Base-by-base conservation (phyloP, 805 yeast species). In the Candida pseudoglaebosa region DNA sequence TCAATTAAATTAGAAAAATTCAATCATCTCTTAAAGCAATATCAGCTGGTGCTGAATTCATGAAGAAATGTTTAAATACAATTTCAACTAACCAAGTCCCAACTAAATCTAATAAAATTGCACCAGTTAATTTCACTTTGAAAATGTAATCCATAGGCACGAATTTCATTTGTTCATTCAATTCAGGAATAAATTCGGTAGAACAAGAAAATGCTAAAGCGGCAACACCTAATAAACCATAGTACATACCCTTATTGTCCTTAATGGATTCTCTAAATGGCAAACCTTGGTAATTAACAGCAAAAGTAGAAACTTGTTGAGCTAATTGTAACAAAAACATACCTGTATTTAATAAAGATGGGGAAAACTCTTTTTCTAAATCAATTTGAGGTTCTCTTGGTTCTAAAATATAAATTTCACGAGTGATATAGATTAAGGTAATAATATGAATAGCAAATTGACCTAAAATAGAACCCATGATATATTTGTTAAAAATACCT, bases 281-380 rank as follows among this genome's bases (percentile, higher is more conserved):
- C 50, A 84, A 81, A 39, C 99, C 99, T 69, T 88, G 95, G 65
- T 93, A 93, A 67, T 93, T 93, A 42, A 93, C 96, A 15, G 96
- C 96, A 71, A 90, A 93, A 0, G 99, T 93, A 12, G 97, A 87
- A 38, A 93, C 95, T 64, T 93, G 96, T 70, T 93, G 98, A 14
- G 95, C 91, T 54, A 93, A 75, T 63, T 90, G 97, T 41, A 93
- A 76, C 59, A 93, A 74, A 67, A 90, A 93, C 72, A 93, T 90
- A 54, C 96, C 97, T 28, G 98, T 91, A 68, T 93, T 93, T 59
- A 93, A 77, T 57, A 93, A 72, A 3, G 97, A 88, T 33, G 99
- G 99, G 38, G 70, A 61, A 55, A 93, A 93, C 48, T 75, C 80
- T 59, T 88, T 89, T 56, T 93, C 98, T 49, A 93, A 73, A 58